These are phyloP conservation scores for Saccharomycopsis fermentans DNA, from an alignment of 805 yeast genomes.

Conservation along the genomic window DNA sequence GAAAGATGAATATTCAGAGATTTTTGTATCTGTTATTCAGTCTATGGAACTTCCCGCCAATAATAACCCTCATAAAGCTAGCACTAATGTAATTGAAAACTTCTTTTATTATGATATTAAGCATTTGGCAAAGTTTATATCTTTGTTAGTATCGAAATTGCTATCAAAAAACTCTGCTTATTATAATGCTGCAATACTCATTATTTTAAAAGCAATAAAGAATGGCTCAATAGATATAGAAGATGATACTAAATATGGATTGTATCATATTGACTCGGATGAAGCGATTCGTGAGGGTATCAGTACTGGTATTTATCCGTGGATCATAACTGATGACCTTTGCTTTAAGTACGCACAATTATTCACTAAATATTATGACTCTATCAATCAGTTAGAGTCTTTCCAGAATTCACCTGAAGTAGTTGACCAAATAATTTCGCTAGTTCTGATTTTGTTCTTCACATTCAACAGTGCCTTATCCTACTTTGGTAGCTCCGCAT, in stretches of 20 bases:
- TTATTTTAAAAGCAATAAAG: conserved; percentile 11
- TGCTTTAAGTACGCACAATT: conserved; percentile 9
- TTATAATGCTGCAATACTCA: conserved; percentile 3
- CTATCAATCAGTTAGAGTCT: conserved; percentile 1
- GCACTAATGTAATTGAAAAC: conserved; percentile 1
- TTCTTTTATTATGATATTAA: conserved; percentile 12
- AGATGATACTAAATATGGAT: background rate
- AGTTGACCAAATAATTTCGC: conserved; percentile 24
- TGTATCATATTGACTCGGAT: conserved; percentile 6
- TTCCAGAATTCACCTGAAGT: conserved; percentile 8
- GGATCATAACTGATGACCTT: conserved; percentile 11
- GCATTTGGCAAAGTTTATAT: conserved; percentile 7
- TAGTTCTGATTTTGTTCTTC: conserved; percentile 35
- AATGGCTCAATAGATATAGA: conserved; percentile 15
- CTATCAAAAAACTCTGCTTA: background rate
- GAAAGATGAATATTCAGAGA: conserved; percentile 1
- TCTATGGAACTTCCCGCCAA: background rate
- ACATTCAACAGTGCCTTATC: conserved; percentile 26
- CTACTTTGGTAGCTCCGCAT: conserved; percentile 24
- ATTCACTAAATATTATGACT: conserved; percentile 5
- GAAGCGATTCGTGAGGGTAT: background rate
- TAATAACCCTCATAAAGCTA: background rate
- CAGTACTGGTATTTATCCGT: conserved; percentile 4
- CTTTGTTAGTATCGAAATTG: conserved; percentile 1
- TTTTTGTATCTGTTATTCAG: conserved; percentile 3